phyloP scores from a whole-genome alignment of 2,329 filamentous ascomycete genomes.

The Botrytis byssoidea region DNA sequence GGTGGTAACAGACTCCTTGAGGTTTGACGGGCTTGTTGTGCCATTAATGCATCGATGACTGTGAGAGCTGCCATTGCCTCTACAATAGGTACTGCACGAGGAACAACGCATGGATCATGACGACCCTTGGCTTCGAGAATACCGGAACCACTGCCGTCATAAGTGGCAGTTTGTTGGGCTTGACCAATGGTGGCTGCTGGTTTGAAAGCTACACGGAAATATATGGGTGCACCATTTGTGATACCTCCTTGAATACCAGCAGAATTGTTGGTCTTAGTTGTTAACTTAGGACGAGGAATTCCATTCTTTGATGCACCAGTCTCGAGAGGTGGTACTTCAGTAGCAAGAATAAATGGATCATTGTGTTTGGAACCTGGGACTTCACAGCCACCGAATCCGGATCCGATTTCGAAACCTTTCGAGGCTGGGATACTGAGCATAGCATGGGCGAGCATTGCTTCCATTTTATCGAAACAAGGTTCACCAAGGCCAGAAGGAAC shows the following conservation, averaged over 20 bases:
- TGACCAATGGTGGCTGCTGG: slow-evolving; percentile 90
- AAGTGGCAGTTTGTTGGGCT: slow-evolving; percentile 79
- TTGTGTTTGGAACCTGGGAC: slow-evolving; percentile 90
- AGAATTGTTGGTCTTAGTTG: slow-evolving; percentile 90
- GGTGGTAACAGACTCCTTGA: slow-evolving; percentile 48
- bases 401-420: slow-evolving; percentile 95
- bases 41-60: slow-evolving; percentile 81
- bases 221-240: slow-evolving; percentile 88
- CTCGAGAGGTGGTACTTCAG: slow-evolving; percentile 45
- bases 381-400: slow-evolving; percentile 83
- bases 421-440: slow-evolving; percentile 95
- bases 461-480: slow-evolving; percentile 92
- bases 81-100: slow-evolving; percentile 78
- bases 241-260: slow-evolving; percentile 96
- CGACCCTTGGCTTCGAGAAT: slow-evolving; percentile 86
- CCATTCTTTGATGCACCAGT: slow-evolving; percentile 47
- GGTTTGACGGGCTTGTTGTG: slow-evolving; percentile 65
- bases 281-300: slow-evolving; percentile 59
- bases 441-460: slow-evolving; percentile 85
- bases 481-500: slow-evolving; percentile 84
- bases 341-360: slow-evolving; percentile 70
- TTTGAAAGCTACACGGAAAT: slow-evolving; percentile 95
- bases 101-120: slow-evolving; percentile 88
- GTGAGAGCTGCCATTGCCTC: slow-evolving; percentile 90
- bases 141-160: slow-evolving; percentile 68